These are phyloP conservation scores for Rauvolfia tetraphylla DNA, from an alignment of 257 asterid species.

Conservation along the genomic window DNA sequence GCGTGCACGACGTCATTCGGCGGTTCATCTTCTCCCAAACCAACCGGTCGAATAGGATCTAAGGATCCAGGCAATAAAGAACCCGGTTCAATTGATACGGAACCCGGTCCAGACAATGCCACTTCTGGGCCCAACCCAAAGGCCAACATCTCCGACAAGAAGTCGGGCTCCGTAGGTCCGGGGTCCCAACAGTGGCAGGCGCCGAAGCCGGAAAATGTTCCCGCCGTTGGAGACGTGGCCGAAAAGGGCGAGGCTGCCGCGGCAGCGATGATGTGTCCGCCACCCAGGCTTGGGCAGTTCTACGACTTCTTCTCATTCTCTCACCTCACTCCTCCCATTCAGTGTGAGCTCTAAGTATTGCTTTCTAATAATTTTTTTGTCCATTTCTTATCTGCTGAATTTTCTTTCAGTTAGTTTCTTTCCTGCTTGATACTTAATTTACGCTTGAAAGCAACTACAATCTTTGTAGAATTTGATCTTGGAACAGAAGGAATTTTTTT, in stretches of 20 bases:
- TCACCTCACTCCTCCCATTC: conserved; percentile 81
- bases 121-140: conserved; percentile 28
- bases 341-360: conserved; percentile 44
- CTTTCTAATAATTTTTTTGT: neutral
- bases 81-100: conserved; percentile 31
- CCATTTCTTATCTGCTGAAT: neutral
- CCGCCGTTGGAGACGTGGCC: conserved; percentile 31
- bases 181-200: conserved; percentile 37
- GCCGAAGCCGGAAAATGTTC: conserved; percentile 30
- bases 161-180: conserved; percentile 22
- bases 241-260: conserved; percentile 40
- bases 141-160: conserved; percentile 37
- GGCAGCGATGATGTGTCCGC: conserved; percentile 65
- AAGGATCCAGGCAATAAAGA: conserved; percentile 33
- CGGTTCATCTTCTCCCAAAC: conserved; percentile 46
- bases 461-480: neutral
- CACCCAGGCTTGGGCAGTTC: conserved; percentile 75
- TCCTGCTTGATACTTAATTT: neutral
- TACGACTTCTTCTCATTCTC: conserved; percentile 81
- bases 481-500: neutral
- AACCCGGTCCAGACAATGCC: conserved; percentile 34
- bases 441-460: neutral
- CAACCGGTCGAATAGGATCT: conserved; percentile 31
- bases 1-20: conserved; percentile 67
- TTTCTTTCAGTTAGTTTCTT: too few relatives aligned